Percentiles rank a stretch among this genome's conserved stretches.
phyloP scores from a whole-genome alignment of 352 stramenopile genomes.

The Globisporangium spinosum region DNA sequence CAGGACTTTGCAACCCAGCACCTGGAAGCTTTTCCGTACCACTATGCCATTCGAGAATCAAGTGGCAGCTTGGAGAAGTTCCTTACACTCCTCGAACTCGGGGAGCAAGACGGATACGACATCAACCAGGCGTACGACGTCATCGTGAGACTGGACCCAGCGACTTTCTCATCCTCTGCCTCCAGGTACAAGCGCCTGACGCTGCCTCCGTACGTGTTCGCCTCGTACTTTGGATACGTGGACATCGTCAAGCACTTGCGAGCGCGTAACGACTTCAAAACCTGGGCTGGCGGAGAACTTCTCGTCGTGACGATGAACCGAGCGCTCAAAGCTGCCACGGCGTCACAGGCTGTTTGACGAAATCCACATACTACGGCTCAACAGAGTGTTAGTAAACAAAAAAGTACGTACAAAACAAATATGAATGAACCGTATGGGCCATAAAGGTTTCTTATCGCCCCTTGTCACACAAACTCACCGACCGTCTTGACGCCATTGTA shows the following conservation, averaged over 20 bases:
- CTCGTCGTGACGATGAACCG: neutral
- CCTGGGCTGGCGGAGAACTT: neutral
- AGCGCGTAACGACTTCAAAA: neutral
- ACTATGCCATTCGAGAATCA: neutral
- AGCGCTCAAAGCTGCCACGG: neutral
- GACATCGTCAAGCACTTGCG: neutral
- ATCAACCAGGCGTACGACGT: constrained; percentile 1
- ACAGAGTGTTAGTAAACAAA: neutral
- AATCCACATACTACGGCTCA: neutral
- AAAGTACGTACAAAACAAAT: neutral
- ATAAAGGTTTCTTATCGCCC: neutral
- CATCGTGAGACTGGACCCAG: neutral
- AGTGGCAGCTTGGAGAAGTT: neutral
- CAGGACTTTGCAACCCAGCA: neutral
- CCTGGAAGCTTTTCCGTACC: neutral
- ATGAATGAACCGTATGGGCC: neutral
- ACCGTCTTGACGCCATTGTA: neutral
- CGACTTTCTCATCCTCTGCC: neutral
- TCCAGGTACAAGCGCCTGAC: neutral
- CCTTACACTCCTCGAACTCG: neutral
- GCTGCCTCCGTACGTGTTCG: constrained; percentile 7
- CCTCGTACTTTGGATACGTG: constrained; percentile 1
- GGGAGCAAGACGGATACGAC: neutral
- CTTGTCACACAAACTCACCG: neutral
- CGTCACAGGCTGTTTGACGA: neutral